phyloP scores from a whole-genome alignment of 768 basidiomycete genomes.

The Tylopilus subfusipes region DNA sequence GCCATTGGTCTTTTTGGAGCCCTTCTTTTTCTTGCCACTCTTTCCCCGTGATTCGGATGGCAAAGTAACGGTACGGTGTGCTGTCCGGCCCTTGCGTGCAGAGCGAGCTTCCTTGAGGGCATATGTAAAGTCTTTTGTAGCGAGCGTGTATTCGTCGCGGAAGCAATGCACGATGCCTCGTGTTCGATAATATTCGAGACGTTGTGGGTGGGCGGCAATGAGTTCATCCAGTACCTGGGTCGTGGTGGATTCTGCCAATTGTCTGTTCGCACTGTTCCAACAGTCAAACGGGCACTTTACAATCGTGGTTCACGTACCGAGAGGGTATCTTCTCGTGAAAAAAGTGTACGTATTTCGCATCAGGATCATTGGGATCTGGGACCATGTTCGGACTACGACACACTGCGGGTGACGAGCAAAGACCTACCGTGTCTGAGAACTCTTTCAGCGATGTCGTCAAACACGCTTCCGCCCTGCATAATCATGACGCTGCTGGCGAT shows the following conservation, averaged over 20 bases:
- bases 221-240: slow-evolving; percentile 77
- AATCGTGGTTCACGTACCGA: slow-evolving; percentile 47
- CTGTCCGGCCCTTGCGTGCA: slow-evolving; percentile 58
- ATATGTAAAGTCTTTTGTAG: slow-evolving; percentile 76
- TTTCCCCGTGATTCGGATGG: slow-evolving; percentile 38
- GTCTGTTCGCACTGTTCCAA: slow-evolving; percentile 44
- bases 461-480: slow-evolving; percentile 91
- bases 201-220: slow-evolving; percentile 68
- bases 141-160: slow-evolving; percentile 73
- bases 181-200: slow-evolving; percentile 81
- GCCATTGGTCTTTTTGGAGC: slow-evolving; percentile 47
- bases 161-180: slow-evolving; percentile 90
- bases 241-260: slow-evolving; percentile 80
- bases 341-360: slow-evolving; percentile 88
- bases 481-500: slow-evolving; percentile 92
- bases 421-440: slow-evolving; percentile 67
- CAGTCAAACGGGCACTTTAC: slow-evolving; percentile 9
- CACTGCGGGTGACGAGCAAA: slow-evolving; percentile 15
- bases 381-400: neutral
- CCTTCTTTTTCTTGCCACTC: slow-evolving; percentile 55
- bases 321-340: slow-evolving; percentile 96
- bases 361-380: slow-evolving; percentile 69
- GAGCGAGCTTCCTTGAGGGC: slow-evolving; percentile 76
- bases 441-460: slow-evolving; percentile 88
- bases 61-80: slow-evolving; percentile 46